Evolutionary conservation across 495 filamentous ascomycete species (phyloP).

Genomic region (Aspergillus haitiensis): DNA sequence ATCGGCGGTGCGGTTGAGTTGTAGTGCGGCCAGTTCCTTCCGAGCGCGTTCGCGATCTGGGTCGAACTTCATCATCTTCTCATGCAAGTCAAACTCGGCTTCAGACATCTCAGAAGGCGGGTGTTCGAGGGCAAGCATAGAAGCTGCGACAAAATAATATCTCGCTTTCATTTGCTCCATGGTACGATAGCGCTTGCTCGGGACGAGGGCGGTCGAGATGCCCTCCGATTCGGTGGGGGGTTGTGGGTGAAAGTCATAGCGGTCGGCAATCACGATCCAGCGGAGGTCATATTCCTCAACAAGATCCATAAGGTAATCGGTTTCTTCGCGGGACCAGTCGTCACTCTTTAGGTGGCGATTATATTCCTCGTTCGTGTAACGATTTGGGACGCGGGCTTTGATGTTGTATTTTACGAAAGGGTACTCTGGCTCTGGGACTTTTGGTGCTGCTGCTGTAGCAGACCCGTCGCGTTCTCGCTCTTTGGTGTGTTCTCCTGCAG

Average conservation of each 20-base stretch:
- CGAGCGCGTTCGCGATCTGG: constrained; percentile 70
- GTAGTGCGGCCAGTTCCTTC: constrained; percentile 78
- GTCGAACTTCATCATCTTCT: constrained; percentile 83
- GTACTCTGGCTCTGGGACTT: constrained; percentile 40
- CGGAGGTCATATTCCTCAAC: constrained; percentile 76
- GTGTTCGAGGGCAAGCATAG: constrained; percentile 79
- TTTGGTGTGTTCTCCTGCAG: constrained; percentile 32
- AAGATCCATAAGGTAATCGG: constrained; percentile 79
- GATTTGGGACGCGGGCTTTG: constrained; percentile 63
- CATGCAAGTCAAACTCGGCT: constrained; percentile 75
- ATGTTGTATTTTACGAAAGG: constrained; percentile 81
- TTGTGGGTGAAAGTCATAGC: constrained; percentile 73
- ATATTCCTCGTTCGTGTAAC: constrained; percentile 85
- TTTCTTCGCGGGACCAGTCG: constrained; percentile 89
- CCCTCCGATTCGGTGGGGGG: constrained; percentile 35
- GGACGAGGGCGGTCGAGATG: constrained; percentile 41
- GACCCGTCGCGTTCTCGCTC: constrained; percentile 36
- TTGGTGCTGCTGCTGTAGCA: constrained; percentile 12
- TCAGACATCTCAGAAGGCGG: constrained; percentile 82
- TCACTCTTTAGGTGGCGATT: constrained; percentile 65
- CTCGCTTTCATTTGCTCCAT: constrained; percentile 91
- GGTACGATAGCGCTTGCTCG: constrained; percentile 52
- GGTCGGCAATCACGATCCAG: constrained; percentile 90
- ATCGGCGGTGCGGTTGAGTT: constrained; percentile 76
- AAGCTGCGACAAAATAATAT: constrained; percentile 83